These are phyloP conservation scores for Paraphoma chrysanthemicola DNA, from an alignment of 2,329 filamentous ascomycete genomes.

Conservation along the genomic window DNA sequence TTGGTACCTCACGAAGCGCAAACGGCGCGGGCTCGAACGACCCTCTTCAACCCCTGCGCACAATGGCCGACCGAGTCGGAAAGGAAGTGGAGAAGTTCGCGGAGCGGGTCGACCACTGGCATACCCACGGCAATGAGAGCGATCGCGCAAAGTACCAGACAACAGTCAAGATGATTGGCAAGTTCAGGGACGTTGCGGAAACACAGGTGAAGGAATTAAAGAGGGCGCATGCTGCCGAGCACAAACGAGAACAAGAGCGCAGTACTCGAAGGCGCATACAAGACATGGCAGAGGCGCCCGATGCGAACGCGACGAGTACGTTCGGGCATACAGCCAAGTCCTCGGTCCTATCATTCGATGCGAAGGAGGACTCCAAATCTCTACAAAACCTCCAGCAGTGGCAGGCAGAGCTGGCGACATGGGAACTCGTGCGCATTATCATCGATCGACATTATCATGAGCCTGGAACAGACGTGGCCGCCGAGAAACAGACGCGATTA, in stretches of 20 bases:
- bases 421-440: slow-evolving; percentile 81
- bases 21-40: slow-evolving; percentile 39
- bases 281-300: slow-evolving; percentile 31
- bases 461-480: slow-evolving; percentile 38
- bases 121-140: slow-evolving; percentile 36
- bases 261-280: slow-evolving; percentile 43
- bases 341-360: slow-evolving; percentile 20
- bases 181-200: slow-evolving; percentile 59
- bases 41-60: slow-evolving; percentile 66
- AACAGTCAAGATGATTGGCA: slow-evolving; percentile 46
- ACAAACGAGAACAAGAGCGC: slow-evolving; percentile 37
- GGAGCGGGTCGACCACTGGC: slow-evolving; percentile 78
- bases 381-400: slow-evolving; percentile 66
- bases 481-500: slow-evolving; percentile 43
- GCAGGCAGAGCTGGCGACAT: slow-evolving; percentile 87
- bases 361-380: slow-evolving; percentile 38
- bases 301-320: slow-evolving; percentile 13
- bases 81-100: slow-evolving; percentile 89
- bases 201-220: slow-evolving; percentile 56
- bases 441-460: slow-evolving; percentile 70
- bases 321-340: slow-evolving; percentile 28
- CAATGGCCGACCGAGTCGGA: slow-evolving; percentile 72
- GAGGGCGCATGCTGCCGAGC: slow-evolving; percentile 51
- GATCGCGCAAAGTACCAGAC: slow-evolving; percentile 61
- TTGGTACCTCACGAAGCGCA: slow-evolving; percentile 19